A percentile compares a stretch with the other conserved stretches of the same genome.
Evolutionary conservation across 495 filamentous ascomycete genomes (phyloP).

Genomic region (Xylaria castorea): DNA sequence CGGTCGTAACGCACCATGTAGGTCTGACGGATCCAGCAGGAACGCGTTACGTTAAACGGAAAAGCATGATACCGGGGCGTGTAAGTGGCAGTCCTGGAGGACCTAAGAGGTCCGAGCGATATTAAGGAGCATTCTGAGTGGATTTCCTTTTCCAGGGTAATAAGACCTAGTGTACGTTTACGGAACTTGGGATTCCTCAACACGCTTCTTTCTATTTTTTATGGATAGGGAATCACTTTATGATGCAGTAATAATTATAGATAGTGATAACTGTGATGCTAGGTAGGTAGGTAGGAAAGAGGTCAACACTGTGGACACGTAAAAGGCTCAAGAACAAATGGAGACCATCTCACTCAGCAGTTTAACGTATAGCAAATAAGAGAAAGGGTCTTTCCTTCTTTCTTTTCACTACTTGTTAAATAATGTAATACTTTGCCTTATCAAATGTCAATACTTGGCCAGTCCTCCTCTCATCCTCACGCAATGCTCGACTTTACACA

Average conservation of each 20-base stretch:
- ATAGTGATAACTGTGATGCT: not conserved
- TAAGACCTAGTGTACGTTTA: not conserved
- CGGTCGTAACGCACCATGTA: not conserved
- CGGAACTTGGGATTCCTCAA: not conserved
- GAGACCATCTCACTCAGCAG: not conserved
- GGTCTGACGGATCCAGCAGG: conserved; percentile 2
- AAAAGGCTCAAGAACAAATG: not conserved
- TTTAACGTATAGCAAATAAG: not conserved
- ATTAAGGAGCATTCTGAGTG: conserved; percentile 14
- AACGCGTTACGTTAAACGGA: conserved; percentile 5
- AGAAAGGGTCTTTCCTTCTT: not conserved
- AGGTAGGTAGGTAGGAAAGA: not conserved
- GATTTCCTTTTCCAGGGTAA: not conserved
- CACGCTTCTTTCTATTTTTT: not conserved
- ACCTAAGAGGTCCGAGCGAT: conserved; percentile 13
- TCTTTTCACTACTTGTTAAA: not conserved
- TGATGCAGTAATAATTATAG: not conserved
- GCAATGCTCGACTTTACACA: not conserved
- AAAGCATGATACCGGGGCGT: not conserved
- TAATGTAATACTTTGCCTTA: not conserved
- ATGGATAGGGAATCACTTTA: not conserved
- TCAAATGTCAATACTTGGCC: not conserved
- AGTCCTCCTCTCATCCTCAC: not conserved
- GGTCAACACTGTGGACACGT: not conserved
- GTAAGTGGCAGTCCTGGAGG: not conserved